Base-by-base conservation (phyloP, 2,329 filamentous ascomycete species). In the Fusarium marasasianum region DNA sequence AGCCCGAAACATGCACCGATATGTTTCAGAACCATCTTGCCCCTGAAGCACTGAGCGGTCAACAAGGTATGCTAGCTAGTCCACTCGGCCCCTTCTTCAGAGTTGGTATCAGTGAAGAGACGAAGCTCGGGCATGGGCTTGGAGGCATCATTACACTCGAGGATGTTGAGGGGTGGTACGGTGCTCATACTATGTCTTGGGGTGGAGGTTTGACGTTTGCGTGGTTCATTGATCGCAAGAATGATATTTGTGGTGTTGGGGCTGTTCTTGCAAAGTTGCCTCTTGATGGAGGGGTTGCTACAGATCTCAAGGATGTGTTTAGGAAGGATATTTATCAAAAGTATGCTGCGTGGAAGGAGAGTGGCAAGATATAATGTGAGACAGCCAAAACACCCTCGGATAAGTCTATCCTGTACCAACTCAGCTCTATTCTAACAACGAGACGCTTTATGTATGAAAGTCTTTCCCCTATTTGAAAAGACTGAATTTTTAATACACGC, bases 171-270 rank as follows among this genome's bases (percentile, higher is more conserved):
- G 83, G 83, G 8, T 85, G 84, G 81, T 85, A 85, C 50, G 84
- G 85, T 8, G 80, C 82, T 41, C 68, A 78, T 2, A 87, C 85
- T 1, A 75, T 87, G 62, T 82, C 80, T 7, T 87, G 85, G 86
- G 85, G 84, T 13, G 86, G 86, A 6, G 85, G 85, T 0, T 43
- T 84, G 71, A 86, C 85, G 2, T 72, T 86, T 29, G 56, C 81
- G 6, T 88, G 86, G 86, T 87, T 87, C 26, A 80, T 87, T 60
- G 86, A 87, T 73, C 84, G 84, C 3, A 83, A 84, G 79, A 86
- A 85, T 69, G 81, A 82, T 20, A 67, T 87, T 9, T 86, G 84
- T 55, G 84, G 83, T 20, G 60, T 86, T 5, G 82, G 80, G 3
- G 84, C 84, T 24, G 33, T 85, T 4, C 84, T 85, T 64, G 77